These are phyloP conservation scores for Ustilago loliicola DNA, from an alignment of 1,284 basidiomycete genomes.

Conservation along the genomic window DNA sequence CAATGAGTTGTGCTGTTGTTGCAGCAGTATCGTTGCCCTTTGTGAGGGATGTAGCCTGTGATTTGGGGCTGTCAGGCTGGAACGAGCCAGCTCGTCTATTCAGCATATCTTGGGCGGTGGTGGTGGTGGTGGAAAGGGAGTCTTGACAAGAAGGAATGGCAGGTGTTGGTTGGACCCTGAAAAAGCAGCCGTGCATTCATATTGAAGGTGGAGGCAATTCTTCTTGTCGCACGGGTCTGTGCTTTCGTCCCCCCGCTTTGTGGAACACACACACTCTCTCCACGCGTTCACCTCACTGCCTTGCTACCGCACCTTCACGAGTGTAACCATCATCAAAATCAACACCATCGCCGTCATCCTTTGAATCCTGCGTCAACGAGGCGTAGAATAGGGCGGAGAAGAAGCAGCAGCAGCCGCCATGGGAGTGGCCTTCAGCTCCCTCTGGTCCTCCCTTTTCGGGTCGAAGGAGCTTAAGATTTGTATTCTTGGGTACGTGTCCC, in stretches of 20 bases:
- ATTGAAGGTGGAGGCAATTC: constrained; percentile 20
- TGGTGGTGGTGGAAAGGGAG: not conserved
- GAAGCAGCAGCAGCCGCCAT: constrained; percentile 33
- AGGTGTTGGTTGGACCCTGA: constrained; percentile 29
- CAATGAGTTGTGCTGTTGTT: not conserved
- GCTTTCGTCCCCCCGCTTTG: constrained; percentile 1
- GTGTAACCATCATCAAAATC: not conserved
- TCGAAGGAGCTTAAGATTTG: constrained; percentile 73
- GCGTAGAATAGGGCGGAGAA: not conserved
- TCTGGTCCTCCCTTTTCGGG: constrained; percentile 73
- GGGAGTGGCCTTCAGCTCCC: constrained; percentile 68
- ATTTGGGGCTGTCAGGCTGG: not conserved
- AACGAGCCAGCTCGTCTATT: constrained; percentile 12
- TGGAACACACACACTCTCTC: constrained; percentile 1
- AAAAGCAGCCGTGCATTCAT: not conserved
- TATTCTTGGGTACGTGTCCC: constrained; percentile 61
- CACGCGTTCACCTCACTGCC: constrained; percentile 1
- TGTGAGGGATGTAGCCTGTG: not conserved
- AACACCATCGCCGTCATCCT: not conserved
- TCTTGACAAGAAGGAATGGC: too few relatives aligned
- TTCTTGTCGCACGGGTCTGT: constrained; percentile 26
- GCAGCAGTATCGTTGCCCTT: not conserved
- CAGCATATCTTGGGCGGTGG: constrained; percentile 13
- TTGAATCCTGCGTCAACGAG: not conserved
- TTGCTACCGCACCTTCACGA: not conserved